Evolutionary conservation across 345 rosid genomes (phyloP), one percentile per base, ranked within the genome.

Genomic region (Cardiospermum halicacabum): DNA sequence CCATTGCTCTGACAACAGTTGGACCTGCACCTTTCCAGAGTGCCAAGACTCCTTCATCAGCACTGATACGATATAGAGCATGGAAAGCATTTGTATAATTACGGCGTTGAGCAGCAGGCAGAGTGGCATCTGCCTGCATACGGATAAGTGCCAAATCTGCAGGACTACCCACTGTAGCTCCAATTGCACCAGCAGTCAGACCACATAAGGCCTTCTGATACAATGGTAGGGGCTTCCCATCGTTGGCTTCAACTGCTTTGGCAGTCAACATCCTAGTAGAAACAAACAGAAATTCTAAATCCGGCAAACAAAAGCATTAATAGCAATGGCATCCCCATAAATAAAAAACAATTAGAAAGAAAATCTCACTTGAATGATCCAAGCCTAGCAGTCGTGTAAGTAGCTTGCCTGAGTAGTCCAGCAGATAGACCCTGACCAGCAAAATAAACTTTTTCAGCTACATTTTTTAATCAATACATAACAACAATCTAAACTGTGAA

Each of bases 21-120:
- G 99, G 99, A 21, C 97, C 99, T 59, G 97, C 96, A 45, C 99
- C 99, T 85, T 94, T 94, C 99, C 99, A 94, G 16, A 94, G 97
- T 3, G 99, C 96, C 72, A 91, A 66, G 74, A 94, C 85, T 24
- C 99, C 99, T 75, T 94, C 99, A 71, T 91, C 99, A 0, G 85
- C 74, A 26, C 63, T 68, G 43, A 94, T 94, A 30, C 96, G 95
- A 67, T 66, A 82, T 62, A 94, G 99, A 5, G 99, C 99, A 43
- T 94, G 84, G 83, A 94, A 91, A n/a, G 99, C 99, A 74, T 89
- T 94, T 50, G 85, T 74, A 60, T 94, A 94, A 53, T 94, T 71
- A 45, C 99, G 80, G 43, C 99, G 97, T 77, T 94, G 97, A 65
- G 97, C 97, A 56, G 32, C 71, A 27, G 99, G 96, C 72, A 94